Base-by-base conservation (phyloP, 225 moss, liverwort and hornwort genomes). In the Anthoceros angustus region DNA sequence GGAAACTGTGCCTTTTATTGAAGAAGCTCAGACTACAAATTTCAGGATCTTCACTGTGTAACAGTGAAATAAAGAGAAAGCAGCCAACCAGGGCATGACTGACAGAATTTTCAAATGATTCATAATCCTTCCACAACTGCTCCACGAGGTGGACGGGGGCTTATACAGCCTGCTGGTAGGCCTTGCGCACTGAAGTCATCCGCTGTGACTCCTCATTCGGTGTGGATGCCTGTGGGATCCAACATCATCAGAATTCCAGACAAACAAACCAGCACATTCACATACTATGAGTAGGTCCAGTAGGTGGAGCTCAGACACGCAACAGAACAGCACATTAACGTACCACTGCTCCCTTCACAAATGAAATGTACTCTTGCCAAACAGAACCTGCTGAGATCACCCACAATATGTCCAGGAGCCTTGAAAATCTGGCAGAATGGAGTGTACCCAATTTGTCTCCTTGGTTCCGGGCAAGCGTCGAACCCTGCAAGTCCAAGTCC, bases 101-200 rank as follows among this genome's bases (percentile, higher is more conserved):
- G 76, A 92, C 80, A 69, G 95, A 98, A 80, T 98, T 91, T 77
- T 98, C 95, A 84, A 98, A 91, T 79, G 74, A 83, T 80, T 91
- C 91, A 74, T 98, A 92, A 66, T 98, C 95, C 78, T 98, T 91
- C 95, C 88, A 92, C 69, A 92, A 79, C 70, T 89, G 88, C 69
- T 98, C 88, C 71, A 88, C 87, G 70, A 86, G 63, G 63, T 98
- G 95, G 68, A 87, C 84, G 66, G 95, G 91, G 40, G 87, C 87
- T 67, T 91, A 79, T 42, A 92, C 70, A 72, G 95, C 95, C 80
- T 82, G 91, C 73, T 98, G 95, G 72, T 89, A 91, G 49, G 88
- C 95, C 74, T 91, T 91, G 69, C 95, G 88, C 72, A 91, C 86
- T 85, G 85, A 79, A 43, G 91, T 88, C 91, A 87, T 98, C 84